Base-by-base conservation (phyloP, 2,329 filamentous ascomycete genomes). In the Ophioceras dolichostomum region DNA sequence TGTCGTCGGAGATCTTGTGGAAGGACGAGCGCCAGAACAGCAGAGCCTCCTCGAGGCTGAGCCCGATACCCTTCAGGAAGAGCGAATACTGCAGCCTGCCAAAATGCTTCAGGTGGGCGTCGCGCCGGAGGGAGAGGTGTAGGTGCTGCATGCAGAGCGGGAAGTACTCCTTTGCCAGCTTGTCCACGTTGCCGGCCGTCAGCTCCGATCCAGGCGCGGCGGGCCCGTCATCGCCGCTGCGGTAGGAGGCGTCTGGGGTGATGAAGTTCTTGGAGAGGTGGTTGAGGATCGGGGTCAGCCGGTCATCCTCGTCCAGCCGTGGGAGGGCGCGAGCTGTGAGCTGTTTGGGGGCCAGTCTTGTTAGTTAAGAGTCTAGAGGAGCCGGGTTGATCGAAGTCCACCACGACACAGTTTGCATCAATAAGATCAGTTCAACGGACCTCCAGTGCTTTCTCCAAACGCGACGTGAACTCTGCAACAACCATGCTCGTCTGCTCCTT, bases 221-320 rank as follows among this genome's bases (percentile, higher is more conserved):
- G 1, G 71, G 71, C 40, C 77, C 69, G 17, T 76, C 70, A 47
- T 30, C 26, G 17, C 74, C 73, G 4, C 73, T 73, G 9, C 34
- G 22, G 62, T 93, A 94, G 10, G 77, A 75, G 7, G 86, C 78
- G 52, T 95, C 89, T 2, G 91, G 91, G 0, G 89, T 87, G 47
- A 85, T 81, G 58, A 98, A 98, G 55, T 89, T 94, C 58, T 94
- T 89, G 42, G 86, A 91, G n/a, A 98, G 73, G 53, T 98, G 73
- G 48, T 75, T 62, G 17, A 78, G 68, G 43, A 76, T 76, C 0
- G 73, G 73, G 1, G 70, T 71, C 5, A 98, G 73, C 32, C 91
- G 83, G 57, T 96, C 89, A 56, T 98, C 91, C 65, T 98, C 91
- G 54, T 98, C 91, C 26, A 98, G 74, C 10, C 88, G 79, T 0